Evolutionary conservation across 305 asterid genomes (phyloP), one percentile per base, ranked within the genome.

Genomic region (Fraxinus dipetala): DNA sequence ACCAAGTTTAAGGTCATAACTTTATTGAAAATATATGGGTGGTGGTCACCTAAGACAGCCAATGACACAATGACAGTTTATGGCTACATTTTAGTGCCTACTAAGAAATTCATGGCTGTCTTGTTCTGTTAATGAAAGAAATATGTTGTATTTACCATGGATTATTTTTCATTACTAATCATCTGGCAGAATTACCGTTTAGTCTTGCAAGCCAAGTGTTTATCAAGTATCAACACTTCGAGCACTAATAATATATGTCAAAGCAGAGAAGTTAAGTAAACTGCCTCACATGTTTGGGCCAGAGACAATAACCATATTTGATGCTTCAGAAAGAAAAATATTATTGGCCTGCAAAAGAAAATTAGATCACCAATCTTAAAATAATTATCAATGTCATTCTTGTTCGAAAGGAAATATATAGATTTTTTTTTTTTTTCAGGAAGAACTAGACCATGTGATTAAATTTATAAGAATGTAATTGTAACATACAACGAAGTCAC

Each of bases 251-350:
- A 32, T 59, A 78, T 56, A 54, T 35, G 81, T 45, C 83, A 77
- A 45, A 84, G 54, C 14, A 35, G 83, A 81, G 45, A 78, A 54
- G 28, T 79, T 13, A 72, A 65, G 63, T 56, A 73, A 43, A 40
- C 76, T 78, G 80, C 79, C 98, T 93, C 93, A 95, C 99, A 95
- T 95, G 93, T 95, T 95, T 83, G 99, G 99, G 82, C 99, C 99
- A 26, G 92, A 92, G 84, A 95, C 97, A 78, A 94, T 85, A 56
- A 92, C 89, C 97, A 94, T 93, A 86, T 94, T 94, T 86, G 99
- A 94, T 85, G 98, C 97, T 87, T 94, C 99, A 78, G 99, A 94
- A 73, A 95, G 98, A 88, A 91, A 94, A 77, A 94, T 92, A 81
- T 90, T 92, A 90, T 95, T 95, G 84, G 97, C 96, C 99, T 95